Conservation (phyloP, 495 filamentous ascomycete species). For the Penicillium malachiteum region DNA sequence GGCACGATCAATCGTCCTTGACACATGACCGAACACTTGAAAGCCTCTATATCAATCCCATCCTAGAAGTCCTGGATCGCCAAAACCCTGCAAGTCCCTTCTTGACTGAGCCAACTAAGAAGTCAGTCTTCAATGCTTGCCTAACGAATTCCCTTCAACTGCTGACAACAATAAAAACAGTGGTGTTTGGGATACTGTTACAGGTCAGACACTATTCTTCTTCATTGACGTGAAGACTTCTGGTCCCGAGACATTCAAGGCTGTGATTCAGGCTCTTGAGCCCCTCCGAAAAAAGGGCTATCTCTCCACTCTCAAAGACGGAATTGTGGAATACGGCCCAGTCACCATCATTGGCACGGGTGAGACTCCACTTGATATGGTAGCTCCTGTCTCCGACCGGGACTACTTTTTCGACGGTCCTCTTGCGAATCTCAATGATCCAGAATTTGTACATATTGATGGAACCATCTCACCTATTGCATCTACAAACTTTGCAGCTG, state of each 20-base stretch:
- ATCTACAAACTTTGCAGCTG: constrained; percentile 42
- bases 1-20: constrained; percentile 52
- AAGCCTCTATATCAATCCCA: constrained; percentile 57
- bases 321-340: constrained; percentile 49
- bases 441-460: constrained; percentile 43
- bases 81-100: constrained; percentile 47
- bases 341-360: constrained; percentile 82
- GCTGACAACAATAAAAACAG: constrained; percentile 17
- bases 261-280: constrained; percentile 59
- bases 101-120: constrained; percentile 37
- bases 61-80: constrained; percentile 50
- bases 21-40: constrained; percentile 51
- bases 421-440: constrained; percentile 44
- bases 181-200: constrained; percentile 50
- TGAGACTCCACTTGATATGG: constrained; percentile 67
- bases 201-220: constrained; percentile 62
- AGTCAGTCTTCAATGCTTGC: constrained; percentile 21
- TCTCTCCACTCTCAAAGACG: constrained; percentile 55
- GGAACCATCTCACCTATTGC: constrained; percentile 52
- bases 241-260: constrained; percentile 49
- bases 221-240: constrained; percentile 72
- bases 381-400: constrained; percentile 48
- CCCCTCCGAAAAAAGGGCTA: constrained; percentile 64
- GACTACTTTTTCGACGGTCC: constrained; percentile 66
- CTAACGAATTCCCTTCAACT: neutral